These are phyloP conservation scores for Suillus weaverae DNA, from an alignment of 768 basidiomycete genomes.

Conservation along the genomic window DNA sequence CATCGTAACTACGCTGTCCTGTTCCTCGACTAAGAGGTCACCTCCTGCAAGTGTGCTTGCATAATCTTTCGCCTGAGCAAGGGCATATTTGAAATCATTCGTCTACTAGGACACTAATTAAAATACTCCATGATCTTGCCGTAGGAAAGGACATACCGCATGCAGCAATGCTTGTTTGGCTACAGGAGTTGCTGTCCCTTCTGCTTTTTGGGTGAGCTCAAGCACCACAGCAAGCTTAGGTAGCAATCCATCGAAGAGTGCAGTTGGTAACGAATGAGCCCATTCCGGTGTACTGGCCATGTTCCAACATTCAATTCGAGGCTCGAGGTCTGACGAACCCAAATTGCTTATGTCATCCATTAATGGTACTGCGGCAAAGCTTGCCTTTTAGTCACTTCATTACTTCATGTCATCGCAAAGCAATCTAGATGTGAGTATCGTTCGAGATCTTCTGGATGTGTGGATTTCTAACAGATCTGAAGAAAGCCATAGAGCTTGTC, in stretches of 20 bases:
- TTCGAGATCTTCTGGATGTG: neutral
- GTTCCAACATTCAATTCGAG: neutral
- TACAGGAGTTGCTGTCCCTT: conserved; percentile 54
- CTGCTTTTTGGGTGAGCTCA: conserved; percentile 56
- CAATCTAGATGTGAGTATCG: conserved; percentile 47
- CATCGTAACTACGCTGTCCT: conserved; percentile 71
- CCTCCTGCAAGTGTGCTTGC: conserved; percentile 67
- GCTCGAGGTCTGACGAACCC: too few relatives aligned
- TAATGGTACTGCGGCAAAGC: neutral
- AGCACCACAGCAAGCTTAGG: conserved; percentile 61
- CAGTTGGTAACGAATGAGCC: conserved; percentile 36
- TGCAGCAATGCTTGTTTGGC: conserved; percentile 67
- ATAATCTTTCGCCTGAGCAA: conserved; percentile 60
- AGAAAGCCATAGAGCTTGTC: conserved; percentile 89
- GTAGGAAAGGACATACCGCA: conserved; percentile 46
- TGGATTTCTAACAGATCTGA: conserved; percentile 19
- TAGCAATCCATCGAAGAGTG: conserved; percentile 56
- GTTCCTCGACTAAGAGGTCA: conserved; percentile 66
- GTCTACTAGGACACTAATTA: conserved; percentile 44
- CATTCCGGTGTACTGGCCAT: neutral
- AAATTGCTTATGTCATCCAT: conserved; percentile 10
- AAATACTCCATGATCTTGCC: neutral
- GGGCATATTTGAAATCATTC: conserved; percentile 63
- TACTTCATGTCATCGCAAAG: conserved; percentile 42
- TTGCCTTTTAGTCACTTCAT: neutral